Base-by-base conservation (phyloP, 2,329 filamentous ascomycete species). In the Epichloe baconii region DNA sequence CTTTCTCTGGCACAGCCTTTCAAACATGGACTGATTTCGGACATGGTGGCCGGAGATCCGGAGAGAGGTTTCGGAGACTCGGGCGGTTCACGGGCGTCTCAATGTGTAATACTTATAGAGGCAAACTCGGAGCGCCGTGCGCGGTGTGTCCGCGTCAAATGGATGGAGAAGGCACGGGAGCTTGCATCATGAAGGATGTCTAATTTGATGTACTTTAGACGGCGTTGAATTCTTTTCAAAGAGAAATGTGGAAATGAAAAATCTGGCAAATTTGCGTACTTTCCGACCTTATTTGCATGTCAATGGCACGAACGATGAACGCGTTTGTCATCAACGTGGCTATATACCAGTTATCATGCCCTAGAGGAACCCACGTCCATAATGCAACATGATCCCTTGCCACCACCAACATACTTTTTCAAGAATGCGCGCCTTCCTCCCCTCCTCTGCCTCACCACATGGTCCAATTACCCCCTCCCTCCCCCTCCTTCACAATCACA, bases 161-260 rank as follows among this genome's bases (percentile, higher is more conserved):
- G n/a, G 52, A 19, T 36, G 46, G 36, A 57, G 57, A 61, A 58
- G 57, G 59, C 59, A 64, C 61, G 60, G 60, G 56, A 56, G 26
- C 17, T 58, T 62, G 63, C 62, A 67, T 68, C 60, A 67, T 57
- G 58, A 63, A 58, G 60, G 63, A 19, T 49, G 49, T 68, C 62
- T 68, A 66, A 68, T 68, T 55, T 63, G 59, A 67, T 67, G 65
- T 68, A 68, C 62, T 66, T 61, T 68, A 69, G 67, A 69, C 59
- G 65, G 66, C 64, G 65, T 66, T 67, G 40, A 43, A 41, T 46
- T 31, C 36, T 41, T 44, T 41, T 57, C 59, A 57, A 58, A 67
- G 67, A 69, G 66, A 68, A 60, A 67, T 62, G 64, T 66, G 65
- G 61, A 65, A 65, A 68, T 61, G 67, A 66, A 42, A 40, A 34